Percentiles rank a stretch among this genome's conserved stretches.
Conservation (phyloP, 164 flowering plant genomes). For the Stephania yunnanensis region DNA sequence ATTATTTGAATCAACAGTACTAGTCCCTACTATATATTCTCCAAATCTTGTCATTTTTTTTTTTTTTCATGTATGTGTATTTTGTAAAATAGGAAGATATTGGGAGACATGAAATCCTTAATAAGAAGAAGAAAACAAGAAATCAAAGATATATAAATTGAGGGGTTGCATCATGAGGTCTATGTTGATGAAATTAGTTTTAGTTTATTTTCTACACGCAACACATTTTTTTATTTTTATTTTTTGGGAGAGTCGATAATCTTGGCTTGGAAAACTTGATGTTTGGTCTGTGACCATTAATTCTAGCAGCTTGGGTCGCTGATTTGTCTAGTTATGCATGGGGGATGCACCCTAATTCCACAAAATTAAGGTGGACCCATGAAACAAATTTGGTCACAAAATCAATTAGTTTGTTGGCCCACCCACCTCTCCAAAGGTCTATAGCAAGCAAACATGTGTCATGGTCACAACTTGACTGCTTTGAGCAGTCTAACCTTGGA, state of each 20-base stretch:
- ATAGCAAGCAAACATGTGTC: not conserved
- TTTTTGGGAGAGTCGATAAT: not conserved
- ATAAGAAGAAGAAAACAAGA: not conserved
- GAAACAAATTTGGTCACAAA: not conserved
- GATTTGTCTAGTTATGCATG: not conserved
- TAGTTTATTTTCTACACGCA: not conserved
- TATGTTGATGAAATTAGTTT: not conserved
- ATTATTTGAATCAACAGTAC: too few relatives aligned
- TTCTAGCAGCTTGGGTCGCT: conserved; percentile 3
- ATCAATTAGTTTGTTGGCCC: not conserved
- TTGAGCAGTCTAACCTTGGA: not conserved
- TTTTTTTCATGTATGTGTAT: not conserved
- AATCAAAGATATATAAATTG: not conserved
- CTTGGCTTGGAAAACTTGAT: not conserved
- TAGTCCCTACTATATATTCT: not conserved
- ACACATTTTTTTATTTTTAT: too few relatives aligned
- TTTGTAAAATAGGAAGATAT: not conserved
- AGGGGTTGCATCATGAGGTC: not conserved
- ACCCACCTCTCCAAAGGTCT: not conserved
- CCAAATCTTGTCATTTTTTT: conserved; percentile 4
- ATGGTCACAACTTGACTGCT: not conserved
- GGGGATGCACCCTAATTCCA: conserved; percentile 6
- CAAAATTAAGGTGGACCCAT: not conserved
- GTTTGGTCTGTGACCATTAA: not conserved
- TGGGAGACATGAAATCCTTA: conserved; percentile 1